Evolutionary conservation across 176 grass and related monocot species (phyloP).

Genomic region (Lolium perenne): DNA sequence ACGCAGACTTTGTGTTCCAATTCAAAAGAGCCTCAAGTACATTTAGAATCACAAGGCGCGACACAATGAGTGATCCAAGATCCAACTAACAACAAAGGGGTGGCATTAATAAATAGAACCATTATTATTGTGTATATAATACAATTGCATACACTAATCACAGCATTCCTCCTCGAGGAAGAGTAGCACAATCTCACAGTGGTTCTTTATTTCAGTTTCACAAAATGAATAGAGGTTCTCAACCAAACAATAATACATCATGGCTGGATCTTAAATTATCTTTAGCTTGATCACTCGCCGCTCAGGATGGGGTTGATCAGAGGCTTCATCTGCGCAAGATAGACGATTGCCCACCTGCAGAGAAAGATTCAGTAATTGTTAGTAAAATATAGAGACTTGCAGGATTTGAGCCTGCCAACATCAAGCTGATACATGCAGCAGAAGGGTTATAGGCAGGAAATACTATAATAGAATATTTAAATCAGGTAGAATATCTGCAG

Average conservation of each 20-base stretch:
- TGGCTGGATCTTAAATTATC: constrained; percentile 11
- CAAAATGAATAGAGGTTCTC: constrained; percentile 53
- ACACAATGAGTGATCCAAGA: neutral
- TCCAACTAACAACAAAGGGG: neutral
- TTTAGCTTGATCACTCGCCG: constrained; percentile 64
- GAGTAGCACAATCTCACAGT: constrained; percentile 45
- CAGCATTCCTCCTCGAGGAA: constrained; percentile 32
- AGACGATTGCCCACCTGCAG: constrained; percentile 92
- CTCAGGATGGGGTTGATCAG: constrained; percentile 92
- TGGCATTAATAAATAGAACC: constrained; percentile 13
- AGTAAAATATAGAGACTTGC: neutral
- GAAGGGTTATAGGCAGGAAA: neutral
- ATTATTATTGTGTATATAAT: constrained; percentile 47
- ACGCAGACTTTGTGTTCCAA: too few species aligned
- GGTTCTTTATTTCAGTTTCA: constrained; percentile 44
- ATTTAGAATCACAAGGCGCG: neutral
- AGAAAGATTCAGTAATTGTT: neutral
- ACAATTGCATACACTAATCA: constrained; percentile 67
- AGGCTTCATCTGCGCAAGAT: constrained; percentile 94
- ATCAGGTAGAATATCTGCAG: neutral
- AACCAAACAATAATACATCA: constrained; percentile 45
- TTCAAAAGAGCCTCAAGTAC: too few species aligned
- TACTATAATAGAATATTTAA: neutral
- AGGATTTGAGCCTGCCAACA: neutral
- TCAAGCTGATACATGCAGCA: neutral